phyloP scores from a whole-genome alignment of 148 eudicot genomes.

The Spergularia marina region DNA sequence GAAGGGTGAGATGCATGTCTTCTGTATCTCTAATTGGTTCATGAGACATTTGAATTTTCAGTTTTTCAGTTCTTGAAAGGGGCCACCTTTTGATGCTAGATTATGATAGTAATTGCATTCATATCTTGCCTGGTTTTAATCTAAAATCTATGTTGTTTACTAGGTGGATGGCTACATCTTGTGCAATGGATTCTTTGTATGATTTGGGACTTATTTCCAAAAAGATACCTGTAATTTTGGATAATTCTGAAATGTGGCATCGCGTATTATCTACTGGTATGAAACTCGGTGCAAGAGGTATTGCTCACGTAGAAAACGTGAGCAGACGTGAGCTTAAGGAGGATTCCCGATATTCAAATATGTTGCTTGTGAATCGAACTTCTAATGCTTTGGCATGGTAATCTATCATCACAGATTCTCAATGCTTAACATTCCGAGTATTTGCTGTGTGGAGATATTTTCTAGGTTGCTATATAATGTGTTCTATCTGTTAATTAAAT shows the following conservation, averaged over 20 bases:
- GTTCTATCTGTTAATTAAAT: background rate
- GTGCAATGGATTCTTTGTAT: constrained; percentile 87
- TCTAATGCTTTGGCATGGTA: constrained; percentile 94
- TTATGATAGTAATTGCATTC: constrained; percentile 18
- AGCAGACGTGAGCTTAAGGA: constrained; percentile 58
- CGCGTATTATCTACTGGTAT: constrained; percentile 67
- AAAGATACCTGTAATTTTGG: constrained; percentile 77
- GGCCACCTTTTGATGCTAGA: constrained; percentile 17
- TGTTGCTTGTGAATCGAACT: constrained; percentile 82
- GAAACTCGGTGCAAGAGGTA: constrained; percentile 80
- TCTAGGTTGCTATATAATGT: background rate
- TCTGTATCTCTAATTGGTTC: background rate
- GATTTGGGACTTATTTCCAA: constrained; percentile 76
- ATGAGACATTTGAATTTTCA: background rate
- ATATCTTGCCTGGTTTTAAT: constrained; percentile 19
- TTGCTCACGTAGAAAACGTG: constrained; percentile 68
- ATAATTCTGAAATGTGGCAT: constrained; percentile 79
- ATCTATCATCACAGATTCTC: constrained; percentile 9
- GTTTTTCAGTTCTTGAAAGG: constrained; percentile 12
- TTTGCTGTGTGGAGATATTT: background rate
- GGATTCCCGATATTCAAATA: constrained; percentile 52
- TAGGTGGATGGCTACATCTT: constrained; percentile 80
- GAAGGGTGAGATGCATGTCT: constrained; percentile 48
- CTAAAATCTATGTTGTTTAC: constrained; percentile 25
- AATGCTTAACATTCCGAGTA: constrained; percentile 13